Conservation (phyloP, 345 rosid genomes). For the Corchorus olitorius region DNA sequence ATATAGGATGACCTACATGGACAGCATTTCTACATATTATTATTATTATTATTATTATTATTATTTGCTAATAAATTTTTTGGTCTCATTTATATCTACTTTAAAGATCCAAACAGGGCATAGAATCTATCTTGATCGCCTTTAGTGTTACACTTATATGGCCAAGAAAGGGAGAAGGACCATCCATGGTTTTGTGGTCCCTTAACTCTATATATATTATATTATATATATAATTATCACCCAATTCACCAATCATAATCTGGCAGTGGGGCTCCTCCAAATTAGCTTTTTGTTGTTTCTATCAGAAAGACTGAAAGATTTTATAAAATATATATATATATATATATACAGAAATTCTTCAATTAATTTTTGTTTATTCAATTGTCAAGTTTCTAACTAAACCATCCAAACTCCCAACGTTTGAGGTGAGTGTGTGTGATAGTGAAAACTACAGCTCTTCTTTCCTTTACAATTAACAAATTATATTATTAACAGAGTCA, state of each 20-base stretch:
- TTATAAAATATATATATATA: too few species aligned
- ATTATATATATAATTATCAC: too few species aligned
- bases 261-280: background rate
- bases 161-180: background rate
- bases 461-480: background rate
- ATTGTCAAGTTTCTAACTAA: background rate
- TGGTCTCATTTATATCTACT: background rate
- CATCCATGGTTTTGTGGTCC: background rate
- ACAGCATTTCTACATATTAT: too few species aligned
- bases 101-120: background rate
- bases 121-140: background rate
- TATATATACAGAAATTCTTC: background rate
- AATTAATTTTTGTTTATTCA: background rate
- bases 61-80: too few species aligned
- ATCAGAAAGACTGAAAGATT: background rate
- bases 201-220: background rate
- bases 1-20: too few species aligned
- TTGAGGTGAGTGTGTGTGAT: background rate
- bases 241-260: background rate
- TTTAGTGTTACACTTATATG: background rate
- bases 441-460: background rate
- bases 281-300: background rate
- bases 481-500: background rate
- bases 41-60: too few species aligned
- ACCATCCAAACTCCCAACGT: background rate